These are phyloP conservation scores for Corylus americana DNA, from an alignment of 306 rosid genomes.

Conservation along the genomic window DNA sequence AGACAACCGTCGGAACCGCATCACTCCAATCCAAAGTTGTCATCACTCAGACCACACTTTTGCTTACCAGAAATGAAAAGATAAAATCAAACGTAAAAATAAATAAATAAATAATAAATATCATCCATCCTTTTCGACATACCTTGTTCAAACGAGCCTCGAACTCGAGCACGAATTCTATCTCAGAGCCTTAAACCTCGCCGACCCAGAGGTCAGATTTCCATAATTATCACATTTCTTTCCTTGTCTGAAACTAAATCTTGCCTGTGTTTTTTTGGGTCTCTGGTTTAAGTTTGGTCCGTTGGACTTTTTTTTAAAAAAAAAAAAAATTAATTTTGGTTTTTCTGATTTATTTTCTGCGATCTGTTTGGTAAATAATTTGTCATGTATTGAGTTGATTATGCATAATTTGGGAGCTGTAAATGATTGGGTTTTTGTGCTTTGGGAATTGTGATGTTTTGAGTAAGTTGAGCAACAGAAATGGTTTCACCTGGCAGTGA, in stretches of 20 bases:
- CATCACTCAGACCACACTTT: too few species aligned
- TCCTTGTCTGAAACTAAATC: neutral
- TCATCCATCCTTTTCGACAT: too few species aligned
- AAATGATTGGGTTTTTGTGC: neutral
- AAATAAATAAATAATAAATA: too few species aligned
- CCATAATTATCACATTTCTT: neutral
- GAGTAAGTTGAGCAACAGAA: neutral
- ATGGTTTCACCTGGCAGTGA: neutral
- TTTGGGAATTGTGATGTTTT: neutral
- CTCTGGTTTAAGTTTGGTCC: neutral
- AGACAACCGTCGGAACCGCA: neutral
- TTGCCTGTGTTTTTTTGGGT: neutral
- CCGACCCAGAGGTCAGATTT: constrained; percentile 16
- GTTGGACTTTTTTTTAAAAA: neutral
- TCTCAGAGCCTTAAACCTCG: neutral
- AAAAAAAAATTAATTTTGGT: neutral
- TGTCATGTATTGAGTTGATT: neutral
- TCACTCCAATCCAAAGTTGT: neutral
- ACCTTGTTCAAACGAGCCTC: too few species aligned
- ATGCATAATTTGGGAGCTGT: neutral
- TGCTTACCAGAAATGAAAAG: too few species aligned
- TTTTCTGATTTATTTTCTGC: neutral
- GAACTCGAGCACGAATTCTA: too few species aligned
- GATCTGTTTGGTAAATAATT: neutral
- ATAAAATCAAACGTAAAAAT: too few species aligned